A percentile compares a stretch with the other conserved stretches of the same genome.
Conservation (phyloP, 352 stramenopile species). For the Aphanomyces cochlioides region DNA sequence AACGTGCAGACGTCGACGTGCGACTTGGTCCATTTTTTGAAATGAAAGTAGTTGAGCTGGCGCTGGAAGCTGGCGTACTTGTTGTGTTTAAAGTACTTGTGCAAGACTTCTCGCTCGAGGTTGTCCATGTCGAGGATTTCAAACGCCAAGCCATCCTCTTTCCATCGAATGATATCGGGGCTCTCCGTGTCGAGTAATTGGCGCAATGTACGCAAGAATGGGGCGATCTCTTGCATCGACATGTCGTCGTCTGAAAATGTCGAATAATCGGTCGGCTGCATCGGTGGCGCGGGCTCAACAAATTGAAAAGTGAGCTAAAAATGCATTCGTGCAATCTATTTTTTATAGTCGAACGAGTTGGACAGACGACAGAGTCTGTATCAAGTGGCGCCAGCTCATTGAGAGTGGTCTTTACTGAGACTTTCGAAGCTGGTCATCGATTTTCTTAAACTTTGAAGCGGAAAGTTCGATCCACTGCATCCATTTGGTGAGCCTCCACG, state of each 20-base stretch:
- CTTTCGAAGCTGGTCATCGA: too few species aligned
- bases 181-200: neutral
- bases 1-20: slow-evolving; percentile 70
- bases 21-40: slow-evolving; percentile 70
- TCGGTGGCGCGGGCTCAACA: too few species aligned
- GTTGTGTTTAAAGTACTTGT: slow-evolving; percentile 17
- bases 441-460: too few species aligned
- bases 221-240: neutral
- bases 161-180: slow-evolving; percentile 12
- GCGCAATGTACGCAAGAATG: slow-evolving; percentile 10
- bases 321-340: too few species aligned
- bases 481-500: too few species aligned
- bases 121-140: slow-evolving; percentile 45
- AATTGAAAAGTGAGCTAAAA: too few species aligned
- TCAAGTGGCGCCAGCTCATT: too few species aligned
- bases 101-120: slow-evolving; percentile 40
- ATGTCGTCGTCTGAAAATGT: neutral
- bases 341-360: too few species aligned
- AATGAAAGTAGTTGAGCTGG: slow-evolving; percentile 91
- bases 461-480: too few species aligned
- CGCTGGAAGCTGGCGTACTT: slow-evolving; percentile 69
- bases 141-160: neutral
- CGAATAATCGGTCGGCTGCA: too few species aligned
- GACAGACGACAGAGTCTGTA: too few species aligned
- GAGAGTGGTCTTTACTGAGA: too few species aligned